Evolutionary conservation across 495 filamentous ascomycete genomes (phyloP), one percentile per base, ranked within the genome.

Genomic region (Daldinia bambusicola): DNA sequence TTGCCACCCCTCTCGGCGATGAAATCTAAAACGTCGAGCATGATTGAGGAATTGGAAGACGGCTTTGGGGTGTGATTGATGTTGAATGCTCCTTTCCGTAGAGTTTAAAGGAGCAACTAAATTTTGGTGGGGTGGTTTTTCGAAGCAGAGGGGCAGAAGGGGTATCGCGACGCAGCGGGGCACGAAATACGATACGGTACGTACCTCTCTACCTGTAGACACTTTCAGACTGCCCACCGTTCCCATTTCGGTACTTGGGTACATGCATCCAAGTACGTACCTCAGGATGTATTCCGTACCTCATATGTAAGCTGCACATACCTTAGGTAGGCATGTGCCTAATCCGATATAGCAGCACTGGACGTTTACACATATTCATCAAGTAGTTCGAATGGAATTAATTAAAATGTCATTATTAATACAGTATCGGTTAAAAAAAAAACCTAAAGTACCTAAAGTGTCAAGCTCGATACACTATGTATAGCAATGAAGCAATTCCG

Each of bases 1-100:
- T 97, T 87, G 68, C 95, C 96, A 70, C 94, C 95, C 66, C 93
- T 90, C 75, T 97, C 92, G 74, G 85, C 82, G 79, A 99, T 89
- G 81, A 94, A 94, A 74, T 92, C 91, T 71, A 87, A 83, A 56
- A 95, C 83, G 81, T 94, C 93, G 65, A 97, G 85, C 92, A 93
- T 93, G 64, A 50, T 71, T 63, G n/a, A 37, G 32, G 40, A 26
- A 13, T 9, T n/a, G 3, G 22, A 52, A 4, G 48, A 38, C 14
- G 16, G 9, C 31, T 53, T 32, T 13, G 32, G 9, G 10, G 12
- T 20, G 16, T 9, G 53, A 32, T 22, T 56, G 22, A 43, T 32
- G 18, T 66, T 26, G 14, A 63, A 32, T 61, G 37, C 45, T 30
- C 32, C 50, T 18, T 60, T 70, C 55, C 30, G 61, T 40, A 30